Percentiles rank a stretch among this genome's conserved stretches.
phyloP scores from a whole-genome alignment of 805 yeast species.

The Cyberlindnera amylophila region DNA sequence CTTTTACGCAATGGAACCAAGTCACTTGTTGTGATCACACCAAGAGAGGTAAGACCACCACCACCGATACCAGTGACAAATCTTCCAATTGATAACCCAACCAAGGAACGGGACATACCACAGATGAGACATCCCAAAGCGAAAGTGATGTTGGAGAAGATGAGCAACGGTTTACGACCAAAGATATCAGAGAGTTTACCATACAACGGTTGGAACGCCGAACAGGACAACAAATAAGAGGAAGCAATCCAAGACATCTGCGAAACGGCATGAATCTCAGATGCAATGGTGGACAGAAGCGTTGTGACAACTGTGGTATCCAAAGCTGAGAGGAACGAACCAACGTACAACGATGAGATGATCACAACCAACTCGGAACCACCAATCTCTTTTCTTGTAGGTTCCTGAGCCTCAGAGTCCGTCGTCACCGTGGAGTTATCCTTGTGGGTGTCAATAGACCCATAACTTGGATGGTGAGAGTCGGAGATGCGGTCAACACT shows the following conservation, averaged over 20 bases:
- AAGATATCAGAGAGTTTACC: constrained; percentile 65
- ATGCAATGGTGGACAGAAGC: constrained; percentile 56
- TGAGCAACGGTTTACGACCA: constrained; percentile 47
- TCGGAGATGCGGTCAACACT: constrained; percentile 12
- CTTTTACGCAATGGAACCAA: constrained; percentile 71
- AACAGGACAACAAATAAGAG: constrained; percentile 56
- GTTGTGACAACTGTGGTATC: constrained; percentile 67
- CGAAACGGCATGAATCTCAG: constrained; percentile 58
- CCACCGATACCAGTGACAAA: constrained; percentile 82
- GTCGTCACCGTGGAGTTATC: constrained; percentile 1
- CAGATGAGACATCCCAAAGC: constrained; percentile 43
- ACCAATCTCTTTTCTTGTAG: constrained; percentile 2
- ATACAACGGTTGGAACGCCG: constrained; percentile 63
- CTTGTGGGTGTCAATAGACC: constrained; percentile 10
- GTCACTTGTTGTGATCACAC: constrained; percentile 71
- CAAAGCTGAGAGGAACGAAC: constrained; percentile 55
- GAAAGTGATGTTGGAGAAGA: constrained; percentile 37
- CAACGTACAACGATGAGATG: constrained; percentile 35
- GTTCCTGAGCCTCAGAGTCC: constrained; percentile 6
- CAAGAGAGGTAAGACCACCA: constrained; percentile 73
- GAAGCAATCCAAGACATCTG: constrained; percentile 67
- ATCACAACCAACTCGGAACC: constrained; percentile 20
- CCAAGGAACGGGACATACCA: constrained; percentile 24
- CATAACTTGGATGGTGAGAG: constrained; percentile 13
- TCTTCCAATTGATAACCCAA: constrained; percentile 45